phyloP scores from a whole-genome alignment of 139 green algal genomes.

The Klebsormidium nitens region DNA sequence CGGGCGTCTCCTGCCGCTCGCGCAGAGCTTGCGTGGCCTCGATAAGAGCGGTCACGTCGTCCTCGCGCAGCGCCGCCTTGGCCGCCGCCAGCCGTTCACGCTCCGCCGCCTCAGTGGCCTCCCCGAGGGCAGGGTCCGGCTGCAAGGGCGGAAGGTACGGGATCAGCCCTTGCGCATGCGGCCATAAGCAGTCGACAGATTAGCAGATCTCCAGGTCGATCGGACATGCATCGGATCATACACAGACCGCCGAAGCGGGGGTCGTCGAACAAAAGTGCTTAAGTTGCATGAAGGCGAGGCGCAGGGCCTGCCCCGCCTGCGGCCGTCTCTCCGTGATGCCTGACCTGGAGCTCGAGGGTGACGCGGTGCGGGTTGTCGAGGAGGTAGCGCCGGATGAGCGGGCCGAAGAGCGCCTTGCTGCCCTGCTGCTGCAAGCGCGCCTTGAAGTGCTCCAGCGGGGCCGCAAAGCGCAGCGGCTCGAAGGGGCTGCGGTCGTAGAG shows the following conservation, averaged over 20 bases:
- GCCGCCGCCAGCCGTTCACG: slow-evolving; percentile 47
- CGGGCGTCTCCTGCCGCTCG: slow-evolving; percentile 88
- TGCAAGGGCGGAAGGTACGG: slow-evolving; percentile 29
- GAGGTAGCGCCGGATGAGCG: slow-evolving; percentile 82
- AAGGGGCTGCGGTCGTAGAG: slow-evolving; percentile 95
- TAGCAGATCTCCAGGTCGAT: no score
- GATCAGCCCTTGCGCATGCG: no score
- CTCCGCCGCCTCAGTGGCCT: slow-evolving; percentile 69
- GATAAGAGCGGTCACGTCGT: slow-evolving; percentile 59
- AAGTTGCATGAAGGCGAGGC: no score
- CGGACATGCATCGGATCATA: no score
- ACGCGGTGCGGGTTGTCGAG: slow-evolving; percentile 87
- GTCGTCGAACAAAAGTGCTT: no score
- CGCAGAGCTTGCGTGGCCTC: slow-evolving; percentile 74
- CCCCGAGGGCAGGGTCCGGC: slow-evolving; percentile 35
- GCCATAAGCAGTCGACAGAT: no score
- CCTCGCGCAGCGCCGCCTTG: slow-evolving; percentile 46
- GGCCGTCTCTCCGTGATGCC: slow-evolving; percentile 1
- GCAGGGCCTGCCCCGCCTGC: no score
- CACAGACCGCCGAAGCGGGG: no score
- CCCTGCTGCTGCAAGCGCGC: slow-evolving; percentile 53
- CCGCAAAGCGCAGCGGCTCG: slow-evolving; percentile 81
- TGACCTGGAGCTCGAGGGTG: slow-evolving; percentile 65
- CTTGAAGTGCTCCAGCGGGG: slow-evolving; percentile 84
- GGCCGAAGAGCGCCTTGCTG: slow-evolving; percentile 85